Base-by-base conservation (phyloP, 2,329 filamentous ascomycete species). In the Golovinomyces cichoracearum region DNA sequence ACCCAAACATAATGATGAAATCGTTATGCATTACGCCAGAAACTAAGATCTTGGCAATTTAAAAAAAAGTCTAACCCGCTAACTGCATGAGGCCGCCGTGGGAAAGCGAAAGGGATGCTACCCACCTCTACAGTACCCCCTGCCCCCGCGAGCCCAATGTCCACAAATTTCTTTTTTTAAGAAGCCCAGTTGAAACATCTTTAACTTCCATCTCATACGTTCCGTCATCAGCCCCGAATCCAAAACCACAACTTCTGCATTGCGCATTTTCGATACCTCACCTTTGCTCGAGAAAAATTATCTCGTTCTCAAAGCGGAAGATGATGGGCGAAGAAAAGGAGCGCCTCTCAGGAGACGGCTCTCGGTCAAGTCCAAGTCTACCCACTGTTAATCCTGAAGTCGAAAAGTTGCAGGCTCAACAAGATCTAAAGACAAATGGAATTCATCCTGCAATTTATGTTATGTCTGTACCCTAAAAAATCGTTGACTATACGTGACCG, bases 291-390 rank as follows among this genome's bases (percentile, higher is more conserved):
- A 10, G 29, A 33, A 33, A 33, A 33, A 33, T 33, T 33, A 33
- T 33, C 2, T 3, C 29, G 29, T 12, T 12, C 2, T 33, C 29
- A 33, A 2, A 3, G n/a, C 29, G 29, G 29, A 9, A 5, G 60
- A 67, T 63, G 53, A 80, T 80, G 75, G 71, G 65, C 53, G 80
- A 81, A 62, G 82, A 93, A 65, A 94, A 93, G 68, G 78, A 72
- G 57, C 80, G 86, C 62, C 71, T 77, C 58, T 93, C 84, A 44
- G 81, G 81, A 64, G 86, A 93, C 64, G 68, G 73, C 58, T 68
- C 73, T 50, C 73, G 80, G 63, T 67, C 66, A 55, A 66, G 66
- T 59, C 74, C 70, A 40, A 70, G 84, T 50, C 71, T 94, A 61
- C 86, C 86, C 26, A 85, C 79, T 10, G 74, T 83, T 63, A 93